Evolutionary conservation across 371 early-diverging fungal species (phyloP).

Genomic region (Nosema muscidifuracis): DNA sequence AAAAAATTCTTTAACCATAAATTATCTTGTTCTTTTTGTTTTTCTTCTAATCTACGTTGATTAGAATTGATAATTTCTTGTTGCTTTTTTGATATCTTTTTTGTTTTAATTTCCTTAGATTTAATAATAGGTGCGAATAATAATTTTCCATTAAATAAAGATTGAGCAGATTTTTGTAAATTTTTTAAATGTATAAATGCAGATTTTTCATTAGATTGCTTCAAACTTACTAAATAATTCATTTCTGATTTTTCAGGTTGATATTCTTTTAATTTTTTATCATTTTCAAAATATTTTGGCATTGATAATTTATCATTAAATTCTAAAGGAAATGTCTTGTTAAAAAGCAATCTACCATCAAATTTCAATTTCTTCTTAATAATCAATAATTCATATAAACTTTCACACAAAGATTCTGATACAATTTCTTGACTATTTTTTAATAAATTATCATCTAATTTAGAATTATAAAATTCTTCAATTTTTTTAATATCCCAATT

Average conservation of each 20-base stretch:
- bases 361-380: constrained; percentile 6
- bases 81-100: constrained; percentile 57
- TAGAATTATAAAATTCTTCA: background rate
- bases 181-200: constrained; percentile 38
- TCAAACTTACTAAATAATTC: constrained; percentile 1
- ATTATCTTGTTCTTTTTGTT: constrained; percentile 54
- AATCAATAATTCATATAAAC: background rate
- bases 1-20: constrained; percentile 57
- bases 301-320: background rate
- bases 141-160: constrained; percentile 48
- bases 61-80: constrained; percentile 59
- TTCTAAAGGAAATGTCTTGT: background rate
- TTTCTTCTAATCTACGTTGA: constrained; percentile 49
- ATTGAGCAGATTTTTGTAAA: constrained; percentile 48
- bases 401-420: background rate
- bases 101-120: constrained; percentile 22
- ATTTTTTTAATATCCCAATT: constrained; percentile 4
- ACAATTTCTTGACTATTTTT: background rate
- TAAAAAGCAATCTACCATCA: constrained; percentile 26
- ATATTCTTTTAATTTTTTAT: background rate
- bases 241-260: constrained; percentile 9
- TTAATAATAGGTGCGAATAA: constrained; percentile 29
- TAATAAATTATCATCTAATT: background rate
- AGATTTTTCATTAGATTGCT: constrained; percentile 5
- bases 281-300: background rate